Base-by-base conservation (phyloP, 192 early-diverging fungal species). In the Powellomyces hirtus region DNA sequence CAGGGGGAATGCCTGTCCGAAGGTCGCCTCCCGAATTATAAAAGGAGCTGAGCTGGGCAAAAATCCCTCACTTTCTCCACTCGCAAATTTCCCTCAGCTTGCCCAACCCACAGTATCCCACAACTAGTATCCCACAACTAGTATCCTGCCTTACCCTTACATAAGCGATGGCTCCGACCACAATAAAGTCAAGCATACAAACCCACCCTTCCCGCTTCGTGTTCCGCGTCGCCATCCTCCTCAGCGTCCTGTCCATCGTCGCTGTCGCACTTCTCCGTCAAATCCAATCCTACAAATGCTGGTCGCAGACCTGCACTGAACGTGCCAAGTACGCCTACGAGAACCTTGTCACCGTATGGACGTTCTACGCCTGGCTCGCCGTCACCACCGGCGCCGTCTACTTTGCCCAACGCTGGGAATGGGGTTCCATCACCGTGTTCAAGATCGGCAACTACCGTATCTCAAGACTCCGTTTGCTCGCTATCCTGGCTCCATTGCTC, bases 341-440 rank as follows among this genome's bases (percentile, higher is more conserved):
- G 40, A 42, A 42, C 40, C 40, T 42, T 18, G 40, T 42, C 40
- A 42, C 40, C 10, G 18, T 42, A 42, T 42, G 40, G 40, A 42
- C 40, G 40, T 64, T 64, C 44, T 64, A 64, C 33, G 62, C 26
- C 13, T 64, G 62, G 62, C 44, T 64, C 26, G 62, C 44, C 29
- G 22, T 64, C 26, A 33, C 38, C 7, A 44, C 62, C n/a, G 45
- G 45, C 42, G 18, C 22, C n/a, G n/a, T 64, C 20, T 29, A 29
- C 18, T 20, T 64, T 3, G 62, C 62, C 16, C 62, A 64, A 30
- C 62, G 29, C 14, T n/a, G 33, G 11, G 13, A 24, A 13, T 64
- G 44, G 38, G 62, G 62, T 64, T 38, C 33, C 31, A 31, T n/a
- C 24, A 51, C 24, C 38, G 44, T 49, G 16, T 20, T 22, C 31